Conservation (phyloP, 1,139 yeast species). For the Hemisphaericaspora xylanilytica region DNA sequence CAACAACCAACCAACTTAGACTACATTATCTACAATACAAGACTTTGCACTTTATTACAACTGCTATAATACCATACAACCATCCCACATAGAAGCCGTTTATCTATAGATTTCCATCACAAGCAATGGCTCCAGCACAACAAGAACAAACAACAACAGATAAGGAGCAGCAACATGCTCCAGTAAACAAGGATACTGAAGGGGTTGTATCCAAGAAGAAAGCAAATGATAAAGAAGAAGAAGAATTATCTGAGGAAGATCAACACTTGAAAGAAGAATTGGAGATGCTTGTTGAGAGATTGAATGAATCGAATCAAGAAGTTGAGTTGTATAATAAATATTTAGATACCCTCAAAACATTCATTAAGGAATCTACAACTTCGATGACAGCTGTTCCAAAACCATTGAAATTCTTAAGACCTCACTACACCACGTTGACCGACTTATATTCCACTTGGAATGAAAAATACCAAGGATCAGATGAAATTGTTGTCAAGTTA, state of each 20-base stretch:
- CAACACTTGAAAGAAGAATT: slow-evolving; percentile 82
- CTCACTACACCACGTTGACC: slow-evolving; percentile 70
- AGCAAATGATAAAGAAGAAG: slow-evolving; percentile 48
- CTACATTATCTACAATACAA: no score
- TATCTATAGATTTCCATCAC: no score
- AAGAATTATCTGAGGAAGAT: slow-evolving; percentile 93
- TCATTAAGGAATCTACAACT: slow-evolving; percentile 89
- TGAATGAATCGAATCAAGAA: slow-evolving; percentile 46
- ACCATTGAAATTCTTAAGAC: slow-evolving; percentile 92
- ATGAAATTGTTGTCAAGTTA: slow-evolving; percentile 25
- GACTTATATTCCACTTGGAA: slow-evolving; percentile 70
- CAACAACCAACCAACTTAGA: no score
- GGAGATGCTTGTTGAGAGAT: slow-evolving; percentile 80
- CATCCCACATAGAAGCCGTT: no score
- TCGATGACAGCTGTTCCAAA: slow-evolving; percentile 99
- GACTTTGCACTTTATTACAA: no score
- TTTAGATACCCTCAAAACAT: slow-evolving; percentile 66
- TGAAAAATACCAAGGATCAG: slow-evolving; percentile 55
- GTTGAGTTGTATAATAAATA: slow-evolving; percentile 54
- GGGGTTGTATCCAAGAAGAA: slow-evolving; percentile 10
- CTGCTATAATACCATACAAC: no score
- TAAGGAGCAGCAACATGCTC: slow-evolving; percentile 12
- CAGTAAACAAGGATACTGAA: slow-evolving; percentile 13
- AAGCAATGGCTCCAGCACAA: slow-evolving; percentile 23
- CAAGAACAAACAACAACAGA: slow-evolving; percentile 19